Conservation (phyloP, 139 green algal species). For the Auxenochlorella pyrenoidosa region DNA sequence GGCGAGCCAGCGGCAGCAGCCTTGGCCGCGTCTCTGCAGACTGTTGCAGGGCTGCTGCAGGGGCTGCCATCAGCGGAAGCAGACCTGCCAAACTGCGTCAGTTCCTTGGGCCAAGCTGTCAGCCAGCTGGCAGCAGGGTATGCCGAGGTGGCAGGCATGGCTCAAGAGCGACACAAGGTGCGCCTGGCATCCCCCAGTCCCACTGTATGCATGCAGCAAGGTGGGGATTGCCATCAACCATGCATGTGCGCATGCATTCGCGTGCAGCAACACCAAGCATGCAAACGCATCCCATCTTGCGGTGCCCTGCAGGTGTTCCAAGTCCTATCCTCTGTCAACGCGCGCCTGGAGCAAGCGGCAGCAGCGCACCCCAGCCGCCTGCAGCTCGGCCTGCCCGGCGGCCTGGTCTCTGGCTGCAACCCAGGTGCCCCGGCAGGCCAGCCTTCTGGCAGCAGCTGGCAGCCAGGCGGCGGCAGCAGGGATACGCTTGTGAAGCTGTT, state of each 20-base stretch:
- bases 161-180: conserved; percentile 27
- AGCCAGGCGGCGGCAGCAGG: neutral
- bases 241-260: neutral
- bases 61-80: neutral
- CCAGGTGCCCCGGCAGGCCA: neutral
- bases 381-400: neutral
- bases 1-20: neutral
- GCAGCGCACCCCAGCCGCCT: conserved; percentile 19
- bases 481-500: conserved; percentile 17
- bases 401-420: too few species aligned
- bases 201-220: too few species aligned
- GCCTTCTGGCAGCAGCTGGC: neutral
- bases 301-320: conserved; percentile 9
- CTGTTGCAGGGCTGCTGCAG: neutral
- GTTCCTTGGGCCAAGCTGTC: conserved; percentile 3
- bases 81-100: neutral
- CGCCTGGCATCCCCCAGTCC: neutral
- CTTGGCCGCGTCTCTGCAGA: neutral
- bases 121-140: conserved; percentile 10
- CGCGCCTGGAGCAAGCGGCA: conserved; percentile 6
- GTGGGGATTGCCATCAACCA: neutral
- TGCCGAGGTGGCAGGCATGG: neutral
- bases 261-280: too few species aligned
- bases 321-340: conserved; percentile 21
- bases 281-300: too few species aligned